A percentile compares a stretch with the other conserved stretches of the same genome.
Evolutionary conservation across 2,329 filamentous ascomycete genomes (phyloP).

Genomic region (Talaromyces amestolkiae): DNA sequence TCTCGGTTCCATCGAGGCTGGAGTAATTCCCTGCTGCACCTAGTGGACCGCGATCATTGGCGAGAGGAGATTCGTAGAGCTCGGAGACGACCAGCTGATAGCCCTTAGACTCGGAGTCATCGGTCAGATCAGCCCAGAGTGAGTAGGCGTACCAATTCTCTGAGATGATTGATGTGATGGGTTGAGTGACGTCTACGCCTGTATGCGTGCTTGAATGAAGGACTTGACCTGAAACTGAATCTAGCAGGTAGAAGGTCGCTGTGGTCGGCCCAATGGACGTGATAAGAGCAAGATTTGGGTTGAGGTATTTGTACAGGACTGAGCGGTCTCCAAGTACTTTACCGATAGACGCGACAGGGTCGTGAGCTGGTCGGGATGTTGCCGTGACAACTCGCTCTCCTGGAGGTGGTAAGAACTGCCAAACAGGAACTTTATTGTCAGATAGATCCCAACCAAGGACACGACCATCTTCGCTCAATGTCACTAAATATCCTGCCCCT

Average conservation of each 20-base stretch:
- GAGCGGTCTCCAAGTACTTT: conserved; percentile 85
- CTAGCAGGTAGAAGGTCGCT: conserved; percentile 74
- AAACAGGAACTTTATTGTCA: conserved; percentile 51
- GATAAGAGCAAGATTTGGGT: conserved; percentile 77
- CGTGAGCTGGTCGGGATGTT: conserved; percentile 67
- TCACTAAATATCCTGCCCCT: conserved; percentile 40
- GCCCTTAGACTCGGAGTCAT: conserved; percentile 62
- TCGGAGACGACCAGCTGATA: conserved; percentile 85
- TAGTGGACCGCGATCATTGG: conserved; percentile 82
- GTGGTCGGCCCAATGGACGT: conserved; percentile 63
- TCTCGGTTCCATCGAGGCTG: conserved; percentile 64
- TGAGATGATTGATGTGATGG: conserved; percentile 73
- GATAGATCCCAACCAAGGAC: conserved; percentile 45
- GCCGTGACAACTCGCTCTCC: conserved; percentile 68
- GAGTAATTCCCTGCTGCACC: conserved; percentile 71
- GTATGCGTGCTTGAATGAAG: conserved; percentile 68
- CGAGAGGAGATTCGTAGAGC: conserved; percentile 78
- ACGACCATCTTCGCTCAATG: conserved; percentile 40
- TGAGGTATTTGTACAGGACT: conserved; percentile 97
- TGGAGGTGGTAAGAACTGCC: conserved; percentile 68
- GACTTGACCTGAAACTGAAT: conserved; percentile 79
- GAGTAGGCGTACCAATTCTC: conserved; percentile 97
- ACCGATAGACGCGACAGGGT: conserved; percentile 91
- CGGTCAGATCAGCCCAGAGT: conserved; percentile 59
- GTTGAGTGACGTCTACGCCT: conserved; percentile 70